Evolutionary conservation across 768 basidiomycete genomes (phyloP).

Genomic region (Panaeolus cyanescens): DNA sequence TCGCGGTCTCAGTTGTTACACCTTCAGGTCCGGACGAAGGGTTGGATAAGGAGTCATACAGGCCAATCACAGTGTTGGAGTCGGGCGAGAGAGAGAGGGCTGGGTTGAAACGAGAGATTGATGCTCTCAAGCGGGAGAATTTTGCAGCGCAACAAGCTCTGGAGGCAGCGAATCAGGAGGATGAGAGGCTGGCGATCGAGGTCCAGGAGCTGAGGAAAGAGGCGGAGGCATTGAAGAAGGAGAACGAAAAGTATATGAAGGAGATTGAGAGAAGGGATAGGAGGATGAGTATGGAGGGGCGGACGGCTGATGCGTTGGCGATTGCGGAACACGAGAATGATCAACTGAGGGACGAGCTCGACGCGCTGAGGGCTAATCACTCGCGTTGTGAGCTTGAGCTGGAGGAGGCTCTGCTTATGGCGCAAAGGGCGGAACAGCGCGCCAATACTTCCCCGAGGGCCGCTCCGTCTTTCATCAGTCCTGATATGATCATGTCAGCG

Average conservation of each 20-base stretch:
- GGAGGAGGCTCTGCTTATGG: background rate
- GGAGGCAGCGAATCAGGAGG: background rate
- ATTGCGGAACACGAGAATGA: background rate
- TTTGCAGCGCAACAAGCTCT: background rate
- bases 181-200: background rate
- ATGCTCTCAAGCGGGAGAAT: background rate
- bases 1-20: background rate
- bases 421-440: background rate
- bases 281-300: background rate
- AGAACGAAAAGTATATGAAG: background rate
- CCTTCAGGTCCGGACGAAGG: background rate
- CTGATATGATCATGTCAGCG: background rate
- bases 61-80: background rate
- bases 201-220: background rate
- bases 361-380: background rate
- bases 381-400: background rate
- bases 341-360: background rate
- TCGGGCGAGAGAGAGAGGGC: background rate
- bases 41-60: background rate
- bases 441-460: background rate
- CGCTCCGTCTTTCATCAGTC: background rate
- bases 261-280: background rate
- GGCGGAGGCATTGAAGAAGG: background rate
- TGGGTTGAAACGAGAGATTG: background rate
- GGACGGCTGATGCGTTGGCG: background rate